Base-by-base conservation (phyloP, 139 green algal genomes). In the Zygnema cylindricum region DNA sequence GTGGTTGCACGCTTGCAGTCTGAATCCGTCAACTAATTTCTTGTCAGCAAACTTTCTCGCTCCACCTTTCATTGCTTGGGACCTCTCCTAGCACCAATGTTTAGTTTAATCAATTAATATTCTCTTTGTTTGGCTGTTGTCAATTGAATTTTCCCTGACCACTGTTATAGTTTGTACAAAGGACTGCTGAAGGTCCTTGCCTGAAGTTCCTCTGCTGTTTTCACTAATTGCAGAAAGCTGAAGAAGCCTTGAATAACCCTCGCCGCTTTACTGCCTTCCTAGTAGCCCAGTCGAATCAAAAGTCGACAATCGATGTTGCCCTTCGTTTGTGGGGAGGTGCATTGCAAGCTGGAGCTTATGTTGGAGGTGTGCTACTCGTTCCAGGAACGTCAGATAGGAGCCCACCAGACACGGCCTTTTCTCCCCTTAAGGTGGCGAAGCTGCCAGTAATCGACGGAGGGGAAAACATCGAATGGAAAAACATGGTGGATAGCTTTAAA, bases 321-420 rank as follows among this genome's bases (percentile, higher is more conserved):
- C 71, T 42, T 11, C 77, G 86, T 69, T 40, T 91, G 33, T 91
- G 86, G 86, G 86, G 86, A 69, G 69, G 77, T 30, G 77, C 86
- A 2, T 32, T 57, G 77, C 86, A 91, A 33, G 86, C 86, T 33
- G 82, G 82, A 22, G 57, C 39, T 7, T 43, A 69, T 54, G 77
- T 84, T 49, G 77, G 41, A 55, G 77, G 77, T 21, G 77, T 33
- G 16, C 77, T 84, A 21, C 77, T 82, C 41, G 32, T 71, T 38
- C n/a, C 40, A 87, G 57, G 42, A 11, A 30, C 35, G 39, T 36
- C 32, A 35, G 35, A n/a, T 2, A 21, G 25, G 81, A 3, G 42
- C 43, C 2, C 81, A 3, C 3, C 76, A 39, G 11, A 23, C 3
- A 55, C 81, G 36, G 38, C 41, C 23, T 82, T 88, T 86, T 55